phyloP scores from a whole-genome alignment of 345 rosid species.

The Lenwebbia sp. region DNA sequence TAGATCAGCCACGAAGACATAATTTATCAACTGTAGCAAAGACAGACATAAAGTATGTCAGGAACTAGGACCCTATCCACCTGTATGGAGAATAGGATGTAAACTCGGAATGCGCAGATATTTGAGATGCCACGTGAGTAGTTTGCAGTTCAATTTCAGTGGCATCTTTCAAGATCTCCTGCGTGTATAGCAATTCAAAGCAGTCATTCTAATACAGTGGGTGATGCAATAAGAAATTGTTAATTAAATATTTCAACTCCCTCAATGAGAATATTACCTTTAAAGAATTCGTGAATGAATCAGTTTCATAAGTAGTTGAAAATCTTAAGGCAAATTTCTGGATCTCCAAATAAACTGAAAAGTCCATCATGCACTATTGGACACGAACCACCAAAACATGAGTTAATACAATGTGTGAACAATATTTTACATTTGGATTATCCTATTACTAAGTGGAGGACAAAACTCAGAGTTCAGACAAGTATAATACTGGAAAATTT shows the following conservation, averaged over 20 bases:
- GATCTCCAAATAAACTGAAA: constrained; percentile 35
- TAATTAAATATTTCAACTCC: background rate
- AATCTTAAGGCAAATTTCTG: constrained; percentile 79
- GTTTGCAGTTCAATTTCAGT: constrained; percentile 19
- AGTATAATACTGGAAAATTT: background rate
- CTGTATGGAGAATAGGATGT: constrained; percentile 24
- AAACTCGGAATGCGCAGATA: constrained; percentile 36
- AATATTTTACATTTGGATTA: background rate
- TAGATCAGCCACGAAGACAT: background rate
- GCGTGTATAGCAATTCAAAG: background rate
- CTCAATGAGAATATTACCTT: constrained; percentile 26
- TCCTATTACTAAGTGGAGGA: background rate
- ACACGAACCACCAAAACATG: background rate
- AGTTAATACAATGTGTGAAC: background rate
- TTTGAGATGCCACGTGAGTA: constrained; percentile 27
- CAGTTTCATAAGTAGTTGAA: constrained; percentile 37
- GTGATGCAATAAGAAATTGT: background rate
- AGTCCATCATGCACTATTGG: background rate
- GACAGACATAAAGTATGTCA: background rate
- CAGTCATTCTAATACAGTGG: constrained; percentile 2
- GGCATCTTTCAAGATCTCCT: constrained; percentile 30
- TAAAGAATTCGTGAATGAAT: constrained; percentile 38
- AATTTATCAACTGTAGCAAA: background rate
- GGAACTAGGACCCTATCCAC: constrained; percentile 11
- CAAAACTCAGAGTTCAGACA: background rate